These are phyloP conservation scores for Poa annua DNA, from an alignment of 176 grass and related monocot genomes.

Conservation along the genomic window DNA sequence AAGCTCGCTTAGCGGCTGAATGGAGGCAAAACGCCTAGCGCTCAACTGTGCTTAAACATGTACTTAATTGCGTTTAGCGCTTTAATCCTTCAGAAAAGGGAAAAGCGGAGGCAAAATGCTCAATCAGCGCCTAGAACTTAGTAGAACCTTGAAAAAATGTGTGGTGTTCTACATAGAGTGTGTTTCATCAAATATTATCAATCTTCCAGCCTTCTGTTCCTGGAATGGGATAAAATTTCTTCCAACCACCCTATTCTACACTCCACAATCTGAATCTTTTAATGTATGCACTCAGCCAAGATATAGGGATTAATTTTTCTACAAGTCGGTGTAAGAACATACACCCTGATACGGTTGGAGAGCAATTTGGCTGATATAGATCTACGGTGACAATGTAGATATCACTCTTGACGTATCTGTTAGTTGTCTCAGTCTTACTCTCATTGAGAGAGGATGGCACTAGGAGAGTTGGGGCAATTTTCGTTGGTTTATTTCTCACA, in stretches of 20 bases:
- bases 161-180: background rate
- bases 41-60: no score
- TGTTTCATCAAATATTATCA: background rate
- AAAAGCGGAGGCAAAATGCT: no score
- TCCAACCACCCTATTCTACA: background rate
- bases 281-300: background rate
- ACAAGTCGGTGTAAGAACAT: background rate
- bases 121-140: no score
- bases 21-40: no score
- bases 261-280: background rate
- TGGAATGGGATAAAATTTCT: background rate
- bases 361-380: background rate
- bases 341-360: background rate
- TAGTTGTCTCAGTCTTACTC: no score
- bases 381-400: background rate
- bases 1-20: no score
- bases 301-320: background rate
- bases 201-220: background rate
- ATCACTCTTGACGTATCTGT: constrained; percentile 13
- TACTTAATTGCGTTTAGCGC: no score
- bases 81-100: no score
- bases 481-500: no score
- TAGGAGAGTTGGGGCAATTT: no score
- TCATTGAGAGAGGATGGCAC: no score
- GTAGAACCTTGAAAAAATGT: background rate